Conservation (phyloP, 108 stramenopile genomes). For the Nitzschia putrida region DNA sequence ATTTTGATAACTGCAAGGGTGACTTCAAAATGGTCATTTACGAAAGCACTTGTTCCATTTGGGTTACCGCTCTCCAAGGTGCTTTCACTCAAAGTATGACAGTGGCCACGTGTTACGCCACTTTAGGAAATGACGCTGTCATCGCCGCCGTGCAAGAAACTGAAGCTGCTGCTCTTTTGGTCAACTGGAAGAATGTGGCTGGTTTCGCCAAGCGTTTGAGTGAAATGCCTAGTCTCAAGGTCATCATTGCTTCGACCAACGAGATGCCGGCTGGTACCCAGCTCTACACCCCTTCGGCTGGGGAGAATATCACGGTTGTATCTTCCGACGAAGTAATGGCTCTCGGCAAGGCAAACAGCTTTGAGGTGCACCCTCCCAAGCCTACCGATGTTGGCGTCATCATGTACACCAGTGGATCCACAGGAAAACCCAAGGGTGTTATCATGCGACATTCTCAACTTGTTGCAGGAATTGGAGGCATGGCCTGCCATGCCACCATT, state of each 20-base stretch:
- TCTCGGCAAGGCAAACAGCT: neutral
- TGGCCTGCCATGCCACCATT: constrained; percentile 4
- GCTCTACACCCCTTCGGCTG: constrained; percentile 4
- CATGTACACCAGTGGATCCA: constrained; percentile 52
- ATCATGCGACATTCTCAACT: constrained; percentile 87
- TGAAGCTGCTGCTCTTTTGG: constrained; percentile 7
- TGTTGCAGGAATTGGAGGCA: constrained; percentile 53
- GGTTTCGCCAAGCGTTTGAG: constrained; percentile 12
- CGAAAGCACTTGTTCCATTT: constrained; percentile 33
- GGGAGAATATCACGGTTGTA: neutral
- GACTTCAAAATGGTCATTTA: constrained; percentile 29
- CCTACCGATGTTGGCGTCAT: constrained; percentile 24
- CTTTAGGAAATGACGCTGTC: constrained; percentile 35
- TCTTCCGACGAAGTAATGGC: constrained; percentile 8
- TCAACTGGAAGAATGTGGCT: constrained; percentile 26
- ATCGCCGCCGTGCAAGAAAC: constrained; percentile 22
- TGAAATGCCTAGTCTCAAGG: constrained; percentile 33
- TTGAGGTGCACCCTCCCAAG: constrained; percentile 11
- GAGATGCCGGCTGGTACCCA: constrained; percentile 18
- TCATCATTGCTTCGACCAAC: constrained; percentile 25
- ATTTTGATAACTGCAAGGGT: constrained; percentile 20
- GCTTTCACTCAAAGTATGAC: constrained; percentile 31
- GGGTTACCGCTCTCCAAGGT: constrained; percentile 26
- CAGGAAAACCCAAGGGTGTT: constrained; percentile 95
- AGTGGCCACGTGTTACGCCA: constrained; percentile 32